Conservation (phyloP, 768 basidiomycete genomes). For the Lentinus tigrinus region DNA sequence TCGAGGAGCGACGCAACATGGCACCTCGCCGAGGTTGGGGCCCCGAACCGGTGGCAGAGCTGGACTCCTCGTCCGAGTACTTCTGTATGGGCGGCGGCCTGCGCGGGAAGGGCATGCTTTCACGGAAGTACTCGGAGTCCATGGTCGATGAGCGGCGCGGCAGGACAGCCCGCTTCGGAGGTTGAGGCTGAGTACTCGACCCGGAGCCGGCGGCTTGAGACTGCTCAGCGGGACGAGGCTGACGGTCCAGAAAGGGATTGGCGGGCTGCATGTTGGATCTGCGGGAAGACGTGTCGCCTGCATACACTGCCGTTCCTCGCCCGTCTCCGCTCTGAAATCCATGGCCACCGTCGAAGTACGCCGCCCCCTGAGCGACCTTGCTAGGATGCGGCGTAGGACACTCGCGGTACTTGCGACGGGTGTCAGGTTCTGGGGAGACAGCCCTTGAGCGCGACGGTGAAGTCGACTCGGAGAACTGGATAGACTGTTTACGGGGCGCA, state of each 20-base stretch:
- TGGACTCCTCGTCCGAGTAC: too few relatives aligned
- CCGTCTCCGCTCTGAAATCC: not conserved
- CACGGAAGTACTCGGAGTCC: constrained; percentile 8
- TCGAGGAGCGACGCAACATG: not conserved
- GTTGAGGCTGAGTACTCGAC: not conserved
- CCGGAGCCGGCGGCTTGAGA: not conserved
- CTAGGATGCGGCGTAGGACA: constrained; percentile 14
- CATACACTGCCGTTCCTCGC: not conserved
- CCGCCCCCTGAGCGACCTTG: constrained; percentile 5
- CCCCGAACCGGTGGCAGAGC: too few relatives aligned
- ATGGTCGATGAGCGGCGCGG: constrained; percentile 9
- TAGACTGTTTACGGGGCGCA: constrained; percentile 7
- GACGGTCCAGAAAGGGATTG: not conserved
- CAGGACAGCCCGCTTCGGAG: constrained; percentile 5
- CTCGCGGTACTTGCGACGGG: constrained; percentile 4
- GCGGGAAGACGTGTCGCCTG: too few relatives aligned
- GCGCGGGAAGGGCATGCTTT: not conserved
- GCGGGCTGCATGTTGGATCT: not conserved
- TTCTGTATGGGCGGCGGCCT: too few relatives aligned
- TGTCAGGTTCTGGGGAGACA: not conserved
- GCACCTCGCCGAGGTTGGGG: not conserved
- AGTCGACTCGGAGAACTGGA: constrained; percentile 1
- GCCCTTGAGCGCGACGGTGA: not conserved
- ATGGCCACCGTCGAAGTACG: constrained; percentile 9
- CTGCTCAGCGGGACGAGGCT: not conserved